phyloP scores from a whole-genome alignment of 2,329 filamentous ascomycete species.

The Chaetomium sp. region DNA sequence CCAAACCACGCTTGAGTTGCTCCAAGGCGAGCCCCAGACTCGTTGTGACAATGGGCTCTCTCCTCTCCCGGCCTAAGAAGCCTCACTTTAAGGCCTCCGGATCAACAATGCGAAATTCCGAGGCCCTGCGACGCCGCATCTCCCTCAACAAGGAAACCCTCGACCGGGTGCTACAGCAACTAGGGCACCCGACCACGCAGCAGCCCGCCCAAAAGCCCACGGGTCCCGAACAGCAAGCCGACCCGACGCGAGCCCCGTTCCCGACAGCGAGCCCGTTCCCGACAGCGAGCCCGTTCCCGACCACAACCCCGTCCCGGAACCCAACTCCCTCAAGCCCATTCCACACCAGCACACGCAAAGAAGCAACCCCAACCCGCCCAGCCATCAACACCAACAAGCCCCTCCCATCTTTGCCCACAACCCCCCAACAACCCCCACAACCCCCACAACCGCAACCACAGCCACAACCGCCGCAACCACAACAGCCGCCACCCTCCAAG shows the following conservation, averaged over 20 bases:
- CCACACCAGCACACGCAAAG: not conserved
- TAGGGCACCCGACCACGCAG: not conserved
- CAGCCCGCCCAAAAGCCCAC: not conserved
- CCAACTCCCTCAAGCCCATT: not conserved
- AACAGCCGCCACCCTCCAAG: not conserved
- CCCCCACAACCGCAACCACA: not conserved
- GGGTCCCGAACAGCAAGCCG: not conserved
- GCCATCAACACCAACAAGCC: not conserved
- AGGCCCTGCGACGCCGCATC: slow-evolving; percentile 7
- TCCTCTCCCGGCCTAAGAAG: not conserved
- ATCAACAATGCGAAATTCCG: not conserved
- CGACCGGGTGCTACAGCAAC: not conserved
- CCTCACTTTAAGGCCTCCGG: not conserved
- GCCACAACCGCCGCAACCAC: not conserved
- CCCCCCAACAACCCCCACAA: not conserved
- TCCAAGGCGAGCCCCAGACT: not conserved
- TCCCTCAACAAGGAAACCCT: slow-evolving; percentile 19
- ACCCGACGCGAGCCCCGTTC: not conserved
- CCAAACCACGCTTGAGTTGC: not conserved
- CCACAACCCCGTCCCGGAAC: not conserved
- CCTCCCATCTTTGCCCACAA: not conserved
- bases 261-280: not conserved
- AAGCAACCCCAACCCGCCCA: not conserved
- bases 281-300: not conserved
- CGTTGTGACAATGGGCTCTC: slow-evolving; percentile 6